Conservation (phyloP, 1,139 yeast species). For the Debaryomyces coudertii region DNA sequence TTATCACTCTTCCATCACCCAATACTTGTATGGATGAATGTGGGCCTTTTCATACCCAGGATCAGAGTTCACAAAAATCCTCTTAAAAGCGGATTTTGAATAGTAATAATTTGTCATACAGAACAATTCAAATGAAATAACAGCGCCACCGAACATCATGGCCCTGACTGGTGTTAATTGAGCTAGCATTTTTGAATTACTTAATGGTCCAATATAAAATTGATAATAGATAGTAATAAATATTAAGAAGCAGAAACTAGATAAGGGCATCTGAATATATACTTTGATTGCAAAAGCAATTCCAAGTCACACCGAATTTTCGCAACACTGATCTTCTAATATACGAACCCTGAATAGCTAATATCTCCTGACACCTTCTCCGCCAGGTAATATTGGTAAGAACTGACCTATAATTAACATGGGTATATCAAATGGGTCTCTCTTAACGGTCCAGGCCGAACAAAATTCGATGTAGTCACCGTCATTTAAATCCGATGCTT, state of each 20-base stretch:
- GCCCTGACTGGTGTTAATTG: slow-evolving; percentile 31
- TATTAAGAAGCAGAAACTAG: background rate
- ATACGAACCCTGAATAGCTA: slow-evolving; percentile 14
- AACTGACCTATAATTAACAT: slow-evolving; percentile 53
- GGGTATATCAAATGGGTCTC: slow-evolving; percentile 91
- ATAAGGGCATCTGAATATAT: background rate
- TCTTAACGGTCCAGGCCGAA: slow-evolving; percentile 67
- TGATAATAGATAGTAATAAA: background rate
- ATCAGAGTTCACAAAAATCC: slow-evolving; percentile 35
- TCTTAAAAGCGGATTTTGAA: slow-evolving; percentile 26
- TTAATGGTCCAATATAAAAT: background rate
- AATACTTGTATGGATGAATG: slow-evolving; percentile 15
- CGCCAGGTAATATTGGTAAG: slow-evolving; percentile 48
- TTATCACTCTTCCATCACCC: slow-evolving; percentile 4
- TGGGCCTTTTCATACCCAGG: slow-evolving; percentile 33
- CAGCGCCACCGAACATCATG: slow-evolving; percentile 37
- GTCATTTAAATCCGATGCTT: slow-evolving; percentile 13
- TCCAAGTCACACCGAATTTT: slow-evolving; percentile 5
- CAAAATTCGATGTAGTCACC: slow-evolving; percentile 51
- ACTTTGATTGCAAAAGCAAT: slow-evolving; percentile 2
- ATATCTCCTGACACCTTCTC: slow-evolving; percentile 41
- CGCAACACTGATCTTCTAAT: slow-evolving; percentile 4
- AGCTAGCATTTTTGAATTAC: slow-evolving; percentile 5
- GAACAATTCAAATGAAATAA: slow-evolving; percentile 37
- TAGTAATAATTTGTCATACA: slow-evolving; percentile 43